Evolutionary conservation across 257 asterid species (phyloP), one percentile per base, ranked within the genome.

Genomic region (Thymus mandschuricus): DNA sequence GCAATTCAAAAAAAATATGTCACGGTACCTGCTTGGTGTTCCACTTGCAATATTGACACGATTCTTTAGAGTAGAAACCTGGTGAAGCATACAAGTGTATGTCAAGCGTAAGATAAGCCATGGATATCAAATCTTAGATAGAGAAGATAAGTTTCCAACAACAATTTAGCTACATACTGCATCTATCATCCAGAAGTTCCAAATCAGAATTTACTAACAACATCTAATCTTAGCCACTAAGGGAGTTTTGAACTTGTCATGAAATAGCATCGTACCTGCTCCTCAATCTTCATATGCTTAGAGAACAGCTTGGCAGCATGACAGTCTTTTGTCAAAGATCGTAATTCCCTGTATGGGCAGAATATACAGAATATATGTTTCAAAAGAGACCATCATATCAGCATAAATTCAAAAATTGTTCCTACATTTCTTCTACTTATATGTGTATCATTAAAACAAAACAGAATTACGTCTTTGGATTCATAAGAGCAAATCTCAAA

Each of bases 241-340:
- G 21, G 21, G 21, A 21, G 21, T 21, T 21, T 21, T 21, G 21
- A 21, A 21, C 21, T 21, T 21, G 21, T 21, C 21, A 21, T 21
- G 21, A 21, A 21, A 21, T 21, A 0, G 21, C 21, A 21, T 21
- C 21, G 21, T 21, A 94, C 99, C 99, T 95, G 99, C 85, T 95
- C 99, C 74, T 89, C 97, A 80, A 95, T 67, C 89, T 95, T 95
- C 93, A 95, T 92, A 74, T 95, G 99, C 90, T 95, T 95, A 27
- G 99, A 86, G 82, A 95, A 95, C 59, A 95, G 84, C 85, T 92
- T 95, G 56, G 96, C 99, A 76, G 99, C 89, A 70, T 80, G 97
- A 75, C 99, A 95, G 49, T 95, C 96, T 63, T 71, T 73, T 28
- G 99, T 95, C 80, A 92, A 79, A 69, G 88, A 78, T 70, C 92